Percentiles rank a stretch among this genome's conserved stretches.
Conservation (phyloP, 139 green algal genomes). For the Parachlorella kessleri region DNA sequence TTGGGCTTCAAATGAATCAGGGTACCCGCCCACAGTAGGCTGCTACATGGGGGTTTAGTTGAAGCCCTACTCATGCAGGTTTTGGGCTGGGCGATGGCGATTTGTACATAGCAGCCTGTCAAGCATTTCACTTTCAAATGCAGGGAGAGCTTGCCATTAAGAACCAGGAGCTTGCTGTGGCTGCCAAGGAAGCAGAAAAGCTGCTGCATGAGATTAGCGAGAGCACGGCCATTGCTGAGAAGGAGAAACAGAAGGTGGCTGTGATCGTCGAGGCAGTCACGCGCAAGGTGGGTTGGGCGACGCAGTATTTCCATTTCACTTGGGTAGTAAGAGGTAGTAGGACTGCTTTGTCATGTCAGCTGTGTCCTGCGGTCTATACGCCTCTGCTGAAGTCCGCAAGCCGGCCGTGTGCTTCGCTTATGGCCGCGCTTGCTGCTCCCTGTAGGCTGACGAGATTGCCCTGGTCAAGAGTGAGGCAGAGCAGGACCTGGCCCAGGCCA, state of each 20-base stretch:
- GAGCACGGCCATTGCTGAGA: constrained; percentile 89
- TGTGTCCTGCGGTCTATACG: no score
- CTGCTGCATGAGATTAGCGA: constrained; percentile 92
- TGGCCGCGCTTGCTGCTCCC: background rate
- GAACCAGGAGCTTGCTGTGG: constrained; percentile 83
- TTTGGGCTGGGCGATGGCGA: background rate
- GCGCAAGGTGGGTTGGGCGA: constrained; percentile 56
- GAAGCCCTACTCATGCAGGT: no score
- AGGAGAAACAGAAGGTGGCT: constrained; percentile 76
- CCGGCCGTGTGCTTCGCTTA: no score
- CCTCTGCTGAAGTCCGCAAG: no score
- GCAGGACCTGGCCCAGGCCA: constrained; percentile 85
- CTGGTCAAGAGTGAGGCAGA: constrained; percentile 86
- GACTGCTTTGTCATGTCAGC: no score
- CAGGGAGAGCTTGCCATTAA: constrained; percentile 91
- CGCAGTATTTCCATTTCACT: constrained; percentile 31
- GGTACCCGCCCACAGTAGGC: no score
- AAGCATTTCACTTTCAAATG: constrained; percentile 35
- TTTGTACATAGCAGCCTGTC: background rate
- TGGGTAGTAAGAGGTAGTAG: no score
- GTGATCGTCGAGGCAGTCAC: constrained; percentile 85
- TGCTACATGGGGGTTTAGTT: no score
- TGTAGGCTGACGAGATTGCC: constrained; percentile 59
- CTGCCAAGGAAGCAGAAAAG: constrained; percentile 79
- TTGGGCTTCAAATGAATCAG: background rate